Percentiles rank a stretch among this genome's conserved stretches.
Evolutionary conservation across 2,329 filamentous ascomycete genomes (phyloP).

Genomic region (Arthrobotrys sinensis): DNA sequence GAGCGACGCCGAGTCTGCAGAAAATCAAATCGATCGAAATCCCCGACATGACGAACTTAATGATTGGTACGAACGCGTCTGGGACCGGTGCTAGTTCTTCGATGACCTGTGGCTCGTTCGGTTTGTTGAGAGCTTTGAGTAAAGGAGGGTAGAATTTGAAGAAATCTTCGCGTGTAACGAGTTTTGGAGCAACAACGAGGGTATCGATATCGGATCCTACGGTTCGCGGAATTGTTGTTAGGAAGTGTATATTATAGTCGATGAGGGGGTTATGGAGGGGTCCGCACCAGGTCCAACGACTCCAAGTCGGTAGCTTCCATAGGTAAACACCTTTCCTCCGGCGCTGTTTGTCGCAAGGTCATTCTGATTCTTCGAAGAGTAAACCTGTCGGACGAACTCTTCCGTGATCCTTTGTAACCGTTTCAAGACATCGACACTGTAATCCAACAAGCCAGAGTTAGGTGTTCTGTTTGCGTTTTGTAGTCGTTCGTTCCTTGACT

Average conservation of each 20-base stretch:
- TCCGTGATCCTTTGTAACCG: conserved; percentile 84
- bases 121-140: conserved; percentile 78
- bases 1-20: conserved; percentile 79
- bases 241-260: conserved; percentile 17
- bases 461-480: background rate
- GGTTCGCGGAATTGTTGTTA: conserved; percentile 7
- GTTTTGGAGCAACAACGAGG: conserved; percentile 89
- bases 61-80: conserved; percentile 95
- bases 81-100: conserved; percentile 87
- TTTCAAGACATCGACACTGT: conserved; percentile 79
- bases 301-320: conserved; percentile 93
- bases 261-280: background rate
- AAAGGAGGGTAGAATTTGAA: conserved; percentile 89
- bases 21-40: conserved; percentile 97
- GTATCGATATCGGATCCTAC: conserved; percentile 96
- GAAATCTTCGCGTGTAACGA: conserved; percentile 90
- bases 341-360: conserved; percentile 84
- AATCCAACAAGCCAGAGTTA: conserved; percentile 56
- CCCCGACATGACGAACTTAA: conserved; percentile 91
- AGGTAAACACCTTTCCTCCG: conserved; percentile 94
- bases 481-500: background rate
- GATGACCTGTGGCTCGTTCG: conserved; percentile 78
- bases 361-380: conserved; percentile 80
- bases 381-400: conserved; percentile 88
- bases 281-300: conserved; percentile 83